Evolutionary conservation across 129 eudicot species (phyloP).

Genomic region (Ambrosia trifida): DNA sequence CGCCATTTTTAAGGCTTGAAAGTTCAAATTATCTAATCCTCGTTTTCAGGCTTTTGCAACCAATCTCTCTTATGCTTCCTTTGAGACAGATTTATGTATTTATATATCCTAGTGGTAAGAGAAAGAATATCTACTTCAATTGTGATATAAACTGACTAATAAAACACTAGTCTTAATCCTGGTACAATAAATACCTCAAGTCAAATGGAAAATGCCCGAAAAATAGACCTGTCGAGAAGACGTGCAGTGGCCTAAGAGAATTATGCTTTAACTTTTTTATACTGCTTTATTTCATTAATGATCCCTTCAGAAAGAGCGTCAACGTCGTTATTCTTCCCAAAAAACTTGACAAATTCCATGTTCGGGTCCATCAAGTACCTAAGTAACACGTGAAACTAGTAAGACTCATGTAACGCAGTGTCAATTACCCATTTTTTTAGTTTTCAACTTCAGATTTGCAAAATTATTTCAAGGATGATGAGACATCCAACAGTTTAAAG

Average conservation of each 20-base stretch:
- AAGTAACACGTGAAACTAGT: constrained; percentile 25
- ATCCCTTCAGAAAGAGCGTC: constrained; percentile 73
- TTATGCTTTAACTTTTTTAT: constrained; percentile 45
- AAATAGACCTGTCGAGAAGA: neutral
- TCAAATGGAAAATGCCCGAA: constrained; percentile 10
- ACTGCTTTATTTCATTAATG: constrained; percentile 65
- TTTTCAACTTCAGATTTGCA: neutral
- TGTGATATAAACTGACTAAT: too few species aligned
- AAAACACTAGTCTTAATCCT: too few species aligned
- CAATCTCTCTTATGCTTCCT: too few species aligned
- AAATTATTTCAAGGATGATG: neutral
- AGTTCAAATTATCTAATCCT: too few species aligned
- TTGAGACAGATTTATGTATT: too few species aligned
- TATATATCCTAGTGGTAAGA: too few species aligned
- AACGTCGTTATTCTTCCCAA: constrained; percentile 78
- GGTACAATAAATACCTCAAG: constrained; percentile 1
- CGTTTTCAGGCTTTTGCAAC: too few species aligned
- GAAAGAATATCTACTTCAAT: too few species aligned
- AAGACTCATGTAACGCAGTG: neutral
- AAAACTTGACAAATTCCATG: constrained; percentile 82
- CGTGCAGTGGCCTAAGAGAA: neutral
- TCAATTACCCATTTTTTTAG: neutral
- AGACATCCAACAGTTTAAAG: neutral
- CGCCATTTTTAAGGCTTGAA: too few species aligned
- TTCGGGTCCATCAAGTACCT: constrained; percentile 95